Conservation (phyloP, 2,329 filamentous ascomycete species). For the Pezicula neosporulosa region DNA sequence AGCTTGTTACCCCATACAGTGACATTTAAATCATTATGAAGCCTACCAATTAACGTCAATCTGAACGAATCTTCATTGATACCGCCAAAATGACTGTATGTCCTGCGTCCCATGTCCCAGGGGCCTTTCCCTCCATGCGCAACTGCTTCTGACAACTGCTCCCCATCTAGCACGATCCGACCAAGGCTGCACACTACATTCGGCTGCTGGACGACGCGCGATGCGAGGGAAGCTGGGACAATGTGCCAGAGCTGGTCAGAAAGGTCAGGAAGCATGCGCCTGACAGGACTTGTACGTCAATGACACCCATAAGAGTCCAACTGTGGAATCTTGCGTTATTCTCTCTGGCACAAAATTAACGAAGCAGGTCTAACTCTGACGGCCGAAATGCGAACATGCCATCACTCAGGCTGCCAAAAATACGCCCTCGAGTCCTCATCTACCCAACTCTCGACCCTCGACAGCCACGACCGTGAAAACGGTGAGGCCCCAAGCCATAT, state of each 20-base stretch:
- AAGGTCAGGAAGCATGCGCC: constrained; percentile 95
- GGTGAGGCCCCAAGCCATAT: constrained; percentile 17
- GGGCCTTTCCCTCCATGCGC: background rate
- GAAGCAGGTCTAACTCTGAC: constrained; percentile 63
- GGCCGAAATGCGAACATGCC: constrained; percentile 66
- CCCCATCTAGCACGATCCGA: constrained; percentile 37
- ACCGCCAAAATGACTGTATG: constrained; percentile 24
- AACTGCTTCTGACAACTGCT: constrained; percentile 4
- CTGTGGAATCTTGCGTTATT: background rate
- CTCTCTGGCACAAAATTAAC: constrained; percentile 10
- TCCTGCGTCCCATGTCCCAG: background rate
- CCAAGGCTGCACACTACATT: constrained; percentile 81
- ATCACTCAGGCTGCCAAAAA: constrained; percentile 50
- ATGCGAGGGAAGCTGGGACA: constrained; percentile 83
- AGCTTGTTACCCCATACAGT: background rate
- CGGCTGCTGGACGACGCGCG: constrained; percentile 79
- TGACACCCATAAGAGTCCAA: constrained; percentile 8
- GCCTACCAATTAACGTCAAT: background rate
- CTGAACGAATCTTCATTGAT: background rate
- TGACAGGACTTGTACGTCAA: constrained; percentile 70
- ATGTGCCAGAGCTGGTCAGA: constrained; percentile 82
- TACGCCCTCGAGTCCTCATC: constrained; percentile 12
- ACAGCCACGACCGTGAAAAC: constrained; percentile 12
- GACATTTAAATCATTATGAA: background rate
- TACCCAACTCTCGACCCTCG: constrained; percentile 13